phyloP scores from a whole-genome alignment of 1,284 basidiomycete genomes.

The Apiotrichum akiyoshidainum region DNA sequence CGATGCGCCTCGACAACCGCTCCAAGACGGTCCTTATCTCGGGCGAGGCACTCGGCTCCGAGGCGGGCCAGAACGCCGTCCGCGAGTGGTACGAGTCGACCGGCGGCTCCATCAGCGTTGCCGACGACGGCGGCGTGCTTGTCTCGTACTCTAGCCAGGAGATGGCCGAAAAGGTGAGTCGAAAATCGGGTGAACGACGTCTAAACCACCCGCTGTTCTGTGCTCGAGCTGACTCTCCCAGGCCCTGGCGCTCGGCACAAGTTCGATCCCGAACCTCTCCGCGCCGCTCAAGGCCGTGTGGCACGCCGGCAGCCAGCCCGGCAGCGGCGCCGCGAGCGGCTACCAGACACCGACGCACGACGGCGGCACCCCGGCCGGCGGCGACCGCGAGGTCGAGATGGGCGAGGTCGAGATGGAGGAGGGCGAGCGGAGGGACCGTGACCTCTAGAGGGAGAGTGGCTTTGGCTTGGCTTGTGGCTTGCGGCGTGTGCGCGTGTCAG shows the following conservation, averaged over 20 bases:
- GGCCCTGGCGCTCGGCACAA: constrained; percentile 40
- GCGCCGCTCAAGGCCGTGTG: constrained; percentile 31
- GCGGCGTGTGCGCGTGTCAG: background rate
- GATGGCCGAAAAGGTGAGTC: constrained; percentile 47
- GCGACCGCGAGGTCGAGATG: background rate
- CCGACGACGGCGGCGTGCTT: constrained; percentile 23
- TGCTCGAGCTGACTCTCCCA: constrained; percentile 18
- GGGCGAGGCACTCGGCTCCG: constrained; percentile 55
- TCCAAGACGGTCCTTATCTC: constrained; percentile 76
- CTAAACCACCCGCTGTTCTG: no score
- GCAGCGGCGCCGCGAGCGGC: constrained; percentile 5
- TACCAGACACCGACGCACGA: background rate
- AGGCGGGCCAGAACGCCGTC: constrained; percentile 57
- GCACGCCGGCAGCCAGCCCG: constrained; percentile 20
- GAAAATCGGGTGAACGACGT: no score
- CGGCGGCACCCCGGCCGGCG: background rate
- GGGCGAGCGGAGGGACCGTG: constrained; percentile 10
- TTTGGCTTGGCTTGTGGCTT: background rate
- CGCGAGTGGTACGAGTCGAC: constrained; percentile 78
- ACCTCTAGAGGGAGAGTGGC: constrained; percentile 1
- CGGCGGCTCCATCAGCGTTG: constrained; percentile 29
- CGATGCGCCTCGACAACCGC: constrained; percentile 85
- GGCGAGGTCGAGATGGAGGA: constrained; percentile 11
- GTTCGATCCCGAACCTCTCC: constrained; percentile 28
- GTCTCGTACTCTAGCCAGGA: constrained; percentile 44